Base-by-base conservation (phyloP, 169 alveolate species). In the Plasmodium fragile region DNA sequence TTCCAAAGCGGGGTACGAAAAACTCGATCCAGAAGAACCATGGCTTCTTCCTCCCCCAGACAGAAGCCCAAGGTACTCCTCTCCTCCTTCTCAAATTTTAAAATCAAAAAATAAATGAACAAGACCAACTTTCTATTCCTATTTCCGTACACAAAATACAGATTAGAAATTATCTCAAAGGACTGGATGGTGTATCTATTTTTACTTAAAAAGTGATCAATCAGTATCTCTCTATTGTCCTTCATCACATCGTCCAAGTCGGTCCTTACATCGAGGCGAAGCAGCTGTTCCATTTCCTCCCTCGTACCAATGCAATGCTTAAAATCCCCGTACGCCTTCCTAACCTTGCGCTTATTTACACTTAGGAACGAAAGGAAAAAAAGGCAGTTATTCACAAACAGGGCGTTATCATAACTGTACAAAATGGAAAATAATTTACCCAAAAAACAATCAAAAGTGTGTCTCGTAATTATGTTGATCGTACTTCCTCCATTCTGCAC, bases 21-120 rank as follows among this genome's bases (percentile, higher is more conserved):
- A 52, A 85, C 22, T 16, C 82, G 36, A 22, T 72, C 11, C 25
- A 85, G 75, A 30, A 73, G 65, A 73, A 73, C 34, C 52, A 73
- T 85, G 41, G 79, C 93, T 75, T 85, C 87, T 32, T 71, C 41
- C 43, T 82, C 72, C 72, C 3, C 84, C 59, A 83, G 55, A 36
- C 28, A 18, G 25, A n/a, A 45, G 55, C 16, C 10, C n/a, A 28
- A 32, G 28, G 11, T 28, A 81, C 71, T 41, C 13, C 43, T 41
- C 13, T 39, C 77, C 30, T 8, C 22, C 55, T n/a, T 16, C 11
- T n/a, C 65, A 25, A 25, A 89, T 59, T 89, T 89, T 77, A 89
- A 41, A 78, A 89, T 89, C 32, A 89, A 11, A 3, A 39, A 78
- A 78, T 89, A 89, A 78, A 89, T 89, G 72, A 77, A 89, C 13